These are phyloP conservation scores for Euphorbia corollata DNA, from an alignment of 441 rosid species.

Conservation along the genomic window DNA sequence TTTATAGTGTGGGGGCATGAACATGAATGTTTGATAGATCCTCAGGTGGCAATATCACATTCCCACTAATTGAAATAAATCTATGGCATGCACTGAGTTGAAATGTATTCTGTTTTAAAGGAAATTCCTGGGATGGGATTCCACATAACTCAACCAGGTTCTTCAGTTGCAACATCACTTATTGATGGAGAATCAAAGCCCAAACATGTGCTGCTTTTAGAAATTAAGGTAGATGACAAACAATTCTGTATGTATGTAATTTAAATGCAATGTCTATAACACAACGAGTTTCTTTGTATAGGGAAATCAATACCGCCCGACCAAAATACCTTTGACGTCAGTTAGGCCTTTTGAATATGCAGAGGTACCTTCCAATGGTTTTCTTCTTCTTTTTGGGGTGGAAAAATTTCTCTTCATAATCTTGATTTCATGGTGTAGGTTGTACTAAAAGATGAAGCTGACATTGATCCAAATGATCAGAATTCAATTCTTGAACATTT, in stretches of 20 bases:
- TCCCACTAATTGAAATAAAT: slow-evolving; percentile 1
- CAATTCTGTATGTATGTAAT: slow-evolving; percentile 14
- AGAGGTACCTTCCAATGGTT: slow-evolving; percentile 45
- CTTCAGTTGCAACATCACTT: slow-evolving; percentile 92
- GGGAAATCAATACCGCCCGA: slow-evolving; percentile 98
- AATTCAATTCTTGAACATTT: slow-evolving; percentile 85
- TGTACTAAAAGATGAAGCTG: slow-evolving; percentile 72
- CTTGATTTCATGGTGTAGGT: slow-evolving; percentile 46
- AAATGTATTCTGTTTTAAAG: slow-evolving; percentile 43
- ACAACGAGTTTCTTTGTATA: slow-evolving; percentile 22
- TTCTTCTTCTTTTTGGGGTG: slow-evolving; percentile 12
- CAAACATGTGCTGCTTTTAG: slow-evolving; percentile 91
- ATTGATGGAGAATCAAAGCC: slow-evolving; percentile 98
- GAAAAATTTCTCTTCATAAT: slow-evolving; percentile 17
- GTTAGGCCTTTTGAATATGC: slow-evolving; percentile 91
- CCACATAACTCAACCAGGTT: slow-evolving; percentile 95
- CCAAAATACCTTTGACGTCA: slow-evolving; percentile 89
- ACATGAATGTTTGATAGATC: slow-evolving; percentile 92
- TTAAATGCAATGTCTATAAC: slow-evolving; percentile 11
- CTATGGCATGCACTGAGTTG: slow-evolving; percentile 17
- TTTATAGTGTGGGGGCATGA: slow-evolving; percentile 97
- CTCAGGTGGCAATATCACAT: slow-evolving; percentile 53
- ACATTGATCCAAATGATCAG: slow-evolving; percentile 91
- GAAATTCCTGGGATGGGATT: slow-evolving; percentile 99
- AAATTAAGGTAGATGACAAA: slow-evolving; percentile 63